Percentiles rank a stretch among this genome's conserved stretches.
Evolutionary conservation across 2,329 filamentous ascomycete species (phyloP).

Genomic region (Cytospora paraplurivora): DNA sequence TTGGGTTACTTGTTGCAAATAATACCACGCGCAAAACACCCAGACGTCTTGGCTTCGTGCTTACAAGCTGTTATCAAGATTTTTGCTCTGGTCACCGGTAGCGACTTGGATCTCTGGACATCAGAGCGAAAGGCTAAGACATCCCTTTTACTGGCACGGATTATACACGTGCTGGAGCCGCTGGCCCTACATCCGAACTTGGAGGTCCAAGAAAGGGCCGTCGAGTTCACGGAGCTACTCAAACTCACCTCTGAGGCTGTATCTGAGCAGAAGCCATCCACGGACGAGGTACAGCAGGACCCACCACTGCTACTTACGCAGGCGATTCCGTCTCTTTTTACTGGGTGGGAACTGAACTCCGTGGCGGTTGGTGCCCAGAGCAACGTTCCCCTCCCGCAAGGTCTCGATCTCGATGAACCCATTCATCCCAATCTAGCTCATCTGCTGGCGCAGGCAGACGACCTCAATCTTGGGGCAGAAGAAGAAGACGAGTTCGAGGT

Average conservation of each 20-base stretch:
- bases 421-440: constrained; percentile 75
- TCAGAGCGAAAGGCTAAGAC: constrained; percentile 72
- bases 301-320: constrained; percentile 84
- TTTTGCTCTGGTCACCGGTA: constrained; percentile 70
- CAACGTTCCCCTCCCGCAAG: constrained; percentile 79
- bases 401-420: constrained; percentile 76
- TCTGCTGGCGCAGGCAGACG: constrained; percentile 64
- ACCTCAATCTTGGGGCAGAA: constrained; percentile 49
- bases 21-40: constrained; percentile 56
- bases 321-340: constrained; percentile 85
- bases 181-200: constrained; percentile 80
- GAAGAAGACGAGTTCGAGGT: constrained; percentile 68
- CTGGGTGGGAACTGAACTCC: constrained; percentile 86
- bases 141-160: constrained; percentile 75
- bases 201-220: constrained; percentile 92
- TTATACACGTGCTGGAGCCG: constrained; percentile 80
- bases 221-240: constrained; percentile 88
- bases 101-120: constrained; percentile 69
- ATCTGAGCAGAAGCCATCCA: constrained; percentile 63
- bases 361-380: constrained; percentile 80
- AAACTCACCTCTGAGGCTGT: constrained; percentile 83
- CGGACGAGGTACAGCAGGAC: constrained; percentile 59
- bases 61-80: constrained; percentile 86
- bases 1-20: constrained; percentile 74
- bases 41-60: constrained; percentile 73